Evolutionary conservation across 2,329 filamentous ascomycete genomes (phyloP), one percentile per base, ranked within the genome.

Genomic region (Tolypocladium ovalisporum): DNA sequence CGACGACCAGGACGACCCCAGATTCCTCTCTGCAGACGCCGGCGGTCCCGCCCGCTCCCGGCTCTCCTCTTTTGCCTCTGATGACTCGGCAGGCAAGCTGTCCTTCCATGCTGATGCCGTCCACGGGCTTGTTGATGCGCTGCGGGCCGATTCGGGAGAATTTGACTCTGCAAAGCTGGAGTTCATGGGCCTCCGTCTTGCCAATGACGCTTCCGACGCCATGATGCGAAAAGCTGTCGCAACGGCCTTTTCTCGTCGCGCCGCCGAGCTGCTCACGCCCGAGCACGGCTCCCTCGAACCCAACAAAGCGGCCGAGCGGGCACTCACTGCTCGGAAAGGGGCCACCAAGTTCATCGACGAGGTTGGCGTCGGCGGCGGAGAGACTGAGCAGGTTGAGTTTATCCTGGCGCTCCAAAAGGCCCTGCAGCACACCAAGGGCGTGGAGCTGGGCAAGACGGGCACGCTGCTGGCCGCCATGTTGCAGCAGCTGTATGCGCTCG

Each of bases 161-260:
- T 94, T 96, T 62, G 92, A 96, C 66, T 79, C 79, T 2, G 82
- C 84, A 54, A 90, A 93, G 69, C 82, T 97, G 37, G 94, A 99
- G 70, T 88, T 99, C 61, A 96, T 92, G 77, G 89, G 90, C 52
- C 79, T 97, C n/a, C 87, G 93, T 13, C 89, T 99, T 71, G 88
- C 87, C 56, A 90, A 89, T 66, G 90, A 97, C 66, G 94, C 94
- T 2, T 92, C 90, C 1, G 93, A 96, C 67, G 82, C 87, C 62
- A 88, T 94, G 71, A 89, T 97, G 66, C 89, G 93, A 51, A 86
- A 87, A 37, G 91, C 94, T 19, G 86, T 97, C 29, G 90, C 90
- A 2, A 84, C 87, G 2, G 89, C 92, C 1, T 93, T 97, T 68
- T 88, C 90, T 65, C 90, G 89, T 66, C 87, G 88, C 58, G 87